Percentiles rank a stretch among this genome's conserved stretches.
Conservation (phyloP, 352 stramenopile genomes). For the Globisporangium nodosum region DNA sequence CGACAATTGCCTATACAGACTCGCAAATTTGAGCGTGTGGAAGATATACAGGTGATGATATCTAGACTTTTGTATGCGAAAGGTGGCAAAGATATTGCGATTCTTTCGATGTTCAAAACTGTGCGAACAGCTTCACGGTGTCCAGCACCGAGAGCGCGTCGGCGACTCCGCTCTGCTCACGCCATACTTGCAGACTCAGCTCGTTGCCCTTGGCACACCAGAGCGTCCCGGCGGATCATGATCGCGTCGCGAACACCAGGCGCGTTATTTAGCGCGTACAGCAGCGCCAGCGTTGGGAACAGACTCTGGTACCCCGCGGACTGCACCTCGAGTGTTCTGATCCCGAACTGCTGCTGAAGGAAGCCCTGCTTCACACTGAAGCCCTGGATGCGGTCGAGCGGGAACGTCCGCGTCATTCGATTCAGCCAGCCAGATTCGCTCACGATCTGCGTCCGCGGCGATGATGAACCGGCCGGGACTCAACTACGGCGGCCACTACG, state of each 20-base stretch:
- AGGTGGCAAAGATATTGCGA: too few relatives aligned
- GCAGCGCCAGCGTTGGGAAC: slow-evolving; percentile 17
- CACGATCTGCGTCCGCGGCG: slow-evolving; percentile 15
- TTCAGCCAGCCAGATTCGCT: slow-evolving; percentile 33
- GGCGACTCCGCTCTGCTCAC: background rate
- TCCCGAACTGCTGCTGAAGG: slow-evolving; percentile 25
- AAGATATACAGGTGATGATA: too few relatives aligned
- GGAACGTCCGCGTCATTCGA: slow-evolving; percentile 31
- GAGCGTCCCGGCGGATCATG: slow-evolving; percentile 28
- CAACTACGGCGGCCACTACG: slow-evolving; percentile 67
- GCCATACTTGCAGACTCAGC: background rate
- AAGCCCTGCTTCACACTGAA: slow-evolving; percentile 32
- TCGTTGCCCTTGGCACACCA: slow-evolving; percentile 18
- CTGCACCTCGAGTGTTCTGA: slow-evolving; percentile 33
- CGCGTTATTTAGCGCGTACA: slow-evolving; percentile 19
- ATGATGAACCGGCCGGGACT: slow-evolving; percentile 44
- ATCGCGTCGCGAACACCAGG: slow-evolving; percentile 30
- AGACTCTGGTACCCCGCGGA: slow-evolving; percentile 20
- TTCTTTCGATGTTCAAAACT: too few relatives aligned
- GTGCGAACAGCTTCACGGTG: slow-evolving; percentile 7
- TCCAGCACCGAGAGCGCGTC: slow-evolving; percentile 13
- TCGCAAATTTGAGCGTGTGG: too few relatives aligned
- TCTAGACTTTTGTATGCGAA: too few relatives aligned
- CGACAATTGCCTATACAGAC: too few relatives aligned
- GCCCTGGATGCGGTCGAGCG: slow-evolving; percentile 38